A percentile compares a stretch with the other conserved stretches of the same genome.
Conservation (phyloP, 1,284 basidiomycete species). For the Ganoderma leucocontextum region DNA sequence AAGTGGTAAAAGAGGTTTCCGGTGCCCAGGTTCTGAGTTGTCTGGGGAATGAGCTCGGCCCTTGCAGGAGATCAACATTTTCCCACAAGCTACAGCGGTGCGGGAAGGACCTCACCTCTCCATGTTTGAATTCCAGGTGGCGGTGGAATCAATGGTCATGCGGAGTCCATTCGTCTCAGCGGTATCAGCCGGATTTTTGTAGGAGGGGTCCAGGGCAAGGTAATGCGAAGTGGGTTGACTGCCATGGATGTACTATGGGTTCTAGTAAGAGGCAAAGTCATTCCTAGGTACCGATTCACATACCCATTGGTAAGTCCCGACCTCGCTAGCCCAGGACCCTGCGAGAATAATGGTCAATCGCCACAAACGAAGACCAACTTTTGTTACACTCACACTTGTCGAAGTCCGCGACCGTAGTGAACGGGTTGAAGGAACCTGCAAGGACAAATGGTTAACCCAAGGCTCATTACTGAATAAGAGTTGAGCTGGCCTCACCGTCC, state of each 20-base stretch:
- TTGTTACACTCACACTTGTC: conserved; percentile 54
- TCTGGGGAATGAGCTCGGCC: conserved; percentile 68
- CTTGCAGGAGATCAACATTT: conserved; percentile 41
- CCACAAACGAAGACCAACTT: conserved; percentile 8
- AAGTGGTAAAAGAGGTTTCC: conserved; percentile 74
- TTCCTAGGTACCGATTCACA: conserved; percentile 12
- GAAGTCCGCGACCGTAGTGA: conserved; percentile 55
- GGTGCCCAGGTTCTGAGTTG: conserved; percentile 62
- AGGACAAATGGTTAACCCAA: neutral
- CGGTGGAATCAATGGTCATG: conserved; percentile 60
- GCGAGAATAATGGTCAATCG: neutral
- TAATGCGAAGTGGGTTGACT: conserved; percentile 59
- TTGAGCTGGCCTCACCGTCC: conserved; percentile 45
- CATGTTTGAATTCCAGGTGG: conserved; percentile 61
- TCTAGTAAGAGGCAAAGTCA: neutral
- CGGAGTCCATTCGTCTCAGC: conserved; percentile 62
- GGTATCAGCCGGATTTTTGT: conserved; percentile 69
- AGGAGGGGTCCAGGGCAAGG: conserved; percentile 58
- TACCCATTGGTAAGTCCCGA: conserved; percentile 68
- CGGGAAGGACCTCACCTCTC: conserved; percentile 32
- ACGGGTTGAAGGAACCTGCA: conserved; percentile 54
- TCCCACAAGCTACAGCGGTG: neutral
- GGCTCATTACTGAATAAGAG: neutral
- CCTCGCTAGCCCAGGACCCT: conserved; percentile 69
- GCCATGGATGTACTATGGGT: conserved; percentile 68